Evolutionary conservation across 1,284 basidiomycete species (phyloP), one percentile per base, ranked within the genome.

Genomic region (Ceratobasidium sp.): DNA sequence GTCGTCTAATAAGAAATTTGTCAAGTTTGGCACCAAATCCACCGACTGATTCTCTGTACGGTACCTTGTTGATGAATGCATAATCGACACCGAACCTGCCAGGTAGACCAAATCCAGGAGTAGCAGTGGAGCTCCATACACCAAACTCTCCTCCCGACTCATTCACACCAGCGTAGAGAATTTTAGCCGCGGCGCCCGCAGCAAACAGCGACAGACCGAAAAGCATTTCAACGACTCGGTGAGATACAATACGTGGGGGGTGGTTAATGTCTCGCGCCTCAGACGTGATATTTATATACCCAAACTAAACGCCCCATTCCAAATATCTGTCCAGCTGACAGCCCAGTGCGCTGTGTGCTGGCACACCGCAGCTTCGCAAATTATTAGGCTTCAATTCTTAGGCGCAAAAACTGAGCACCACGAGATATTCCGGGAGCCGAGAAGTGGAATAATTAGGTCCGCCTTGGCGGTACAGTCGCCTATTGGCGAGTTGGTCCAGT

Each of bases 1-100:
- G 85, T 84, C 53, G 79, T 83, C 84, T 85, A 27, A 22, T 48
- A 4, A 41, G 8, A 19, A 54, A 74, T 58, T 19, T 46, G 13
- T 56, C 6, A 46, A 54, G 11, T 31, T 22, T 2, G 14, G 54
- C 2, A 2, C 29, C 51, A 24, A 19, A 19, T n/a, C 7, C 19
- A 19, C 13, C 22, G 31, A 41, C 19, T 56, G 8, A 14, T 65
- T 14, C 29, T 24, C 2, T 37, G 19, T 2, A 34, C 34, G 34
- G 34, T 73, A 84, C 84, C 80, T 85, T 83, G 78, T 85, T 85
- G 76, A 85, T 86, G 80, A 86, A 85, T 0, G 82, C 83, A 77
- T 82, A 86, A 77, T 85, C 83, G 22, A 83, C 80, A 16, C 83
- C 83, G 74, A 86, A 85, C 0, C 81, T 80, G 37, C 85, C 85